Percentiles rank a stretch among this genome's conserved stretches.
Conservation (phyloP, 2,329 filamentous ascomycete genomes). For the Pseudopyrenochaeta lycopersici region DNA sequence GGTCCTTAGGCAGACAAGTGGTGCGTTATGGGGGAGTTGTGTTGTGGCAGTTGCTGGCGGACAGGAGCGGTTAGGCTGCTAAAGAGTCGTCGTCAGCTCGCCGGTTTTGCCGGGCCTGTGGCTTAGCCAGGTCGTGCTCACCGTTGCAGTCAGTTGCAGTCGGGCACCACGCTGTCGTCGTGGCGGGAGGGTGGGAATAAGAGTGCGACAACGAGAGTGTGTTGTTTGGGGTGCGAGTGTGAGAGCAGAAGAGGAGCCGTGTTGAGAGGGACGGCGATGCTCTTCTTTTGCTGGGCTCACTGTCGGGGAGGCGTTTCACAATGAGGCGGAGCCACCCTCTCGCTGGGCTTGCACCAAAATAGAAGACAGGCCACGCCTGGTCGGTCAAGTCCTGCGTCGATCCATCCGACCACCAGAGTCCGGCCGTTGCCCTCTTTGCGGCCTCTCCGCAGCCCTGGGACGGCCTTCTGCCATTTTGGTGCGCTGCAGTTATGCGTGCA, state of each 20-base stretch:
- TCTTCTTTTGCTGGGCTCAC: conserved; percentile 36
- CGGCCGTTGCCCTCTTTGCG: conserved; percentile 1
- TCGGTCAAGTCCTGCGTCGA: conserved; percentile 1
- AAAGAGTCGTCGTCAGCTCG: conserved; percentile 49
- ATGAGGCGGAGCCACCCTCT: conserved; percentile 21
- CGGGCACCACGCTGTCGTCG: background rate
- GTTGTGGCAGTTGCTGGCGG: conserved; percentile 22
- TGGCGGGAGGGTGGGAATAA: background rate
- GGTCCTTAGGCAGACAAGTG: conserved; percentile 38
- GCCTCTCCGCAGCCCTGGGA: conserved; percentile 6
- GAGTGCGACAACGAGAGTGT: conserved; percentile 1
- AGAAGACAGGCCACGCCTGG: conserved; percentile 16
- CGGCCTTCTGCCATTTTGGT: background rate
- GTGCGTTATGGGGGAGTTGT: conserved; percentile 28
- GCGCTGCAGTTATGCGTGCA: background rate
- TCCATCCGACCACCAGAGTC: conserved; percentile 3
- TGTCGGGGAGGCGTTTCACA: conserved; percentile 30
- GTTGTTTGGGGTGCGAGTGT: conserved; percentile 1
- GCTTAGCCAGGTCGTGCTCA: conserved; percentile 30
- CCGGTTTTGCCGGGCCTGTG: conserved; percentile 40
- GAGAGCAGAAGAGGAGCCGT: conserved; percentile 5
- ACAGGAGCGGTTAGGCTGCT: conserved; percentile 43
- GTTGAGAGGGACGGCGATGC: conserved; percentile 11
- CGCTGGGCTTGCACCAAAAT: conserved; percentile 15
- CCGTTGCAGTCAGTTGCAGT: background rate